Evolutionary conservation across 345 rosid species (phyloP).

Genomic region (Capsella bursapastoris): DNA sequence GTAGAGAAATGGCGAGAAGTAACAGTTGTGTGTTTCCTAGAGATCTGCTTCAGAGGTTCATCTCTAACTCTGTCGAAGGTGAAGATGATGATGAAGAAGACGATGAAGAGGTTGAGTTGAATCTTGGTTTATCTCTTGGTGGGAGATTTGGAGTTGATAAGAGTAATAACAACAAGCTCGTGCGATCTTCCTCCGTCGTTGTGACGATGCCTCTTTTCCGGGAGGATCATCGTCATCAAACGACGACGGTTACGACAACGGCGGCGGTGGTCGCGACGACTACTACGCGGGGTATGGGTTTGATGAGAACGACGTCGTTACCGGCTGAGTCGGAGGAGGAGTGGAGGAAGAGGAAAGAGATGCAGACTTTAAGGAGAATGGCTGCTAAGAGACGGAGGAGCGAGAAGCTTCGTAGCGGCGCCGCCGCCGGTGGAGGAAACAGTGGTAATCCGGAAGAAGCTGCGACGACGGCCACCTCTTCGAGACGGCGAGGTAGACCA

Average conservation of each 20-base stretch:
- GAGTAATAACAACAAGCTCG: slow-evolving; percentile 49
- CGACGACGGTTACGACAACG: not conserved
- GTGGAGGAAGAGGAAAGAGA: slow-evolving; percentile 91
- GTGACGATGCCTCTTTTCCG: slow-evolving; percentile 49
- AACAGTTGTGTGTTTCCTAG: slow-evolving; percentile 68
- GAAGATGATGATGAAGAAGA: slow-evolving; percentile 45
- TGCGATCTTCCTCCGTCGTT: slow-evolving; percentile 79
- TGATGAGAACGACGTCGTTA: slow-evolving; percentile 79
- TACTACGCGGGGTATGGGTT: slow-evolving; percentile 26
- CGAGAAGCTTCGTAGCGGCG: slow-evolving; percentile 61
- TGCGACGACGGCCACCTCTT: slow-evolving; percentile 6
- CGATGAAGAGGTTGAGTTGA: slow-evolving; percentile 68
- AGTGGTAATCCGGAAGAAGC: slow-evolving; percentile 46
- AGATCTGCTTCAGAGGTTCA: slow-evolving; percentile 77
- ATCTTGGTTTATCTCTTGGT: slow-evolving; percentile 86
- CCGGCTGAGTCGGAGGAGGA: slow-evolving; percentile 90
- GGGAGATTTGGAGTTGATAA: slow-evolving; percentile 92
- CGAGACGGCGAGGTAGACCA: slow-evolving; percentile 45
- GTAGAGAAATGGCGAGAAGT: slow-evolving; percentile 52
- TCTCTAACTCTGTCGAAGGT: slow-evolving; percentile 39
- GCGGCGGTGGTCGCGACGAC: not conserved
- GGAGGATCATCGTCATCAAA: slow-evolving; percentile 20
- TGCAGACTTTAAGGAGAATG: slow-evolving; percentile 85
- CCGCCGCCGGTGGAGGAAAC: not conserved
- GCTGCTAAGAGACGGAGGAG: slow-evolving; percentile 83